Evolutionary conservation across 768 basidiomycete species (phyloP), one percentile per base, ranked within the genome.

Genomic region (Psilocybe cubensis): DNA sequence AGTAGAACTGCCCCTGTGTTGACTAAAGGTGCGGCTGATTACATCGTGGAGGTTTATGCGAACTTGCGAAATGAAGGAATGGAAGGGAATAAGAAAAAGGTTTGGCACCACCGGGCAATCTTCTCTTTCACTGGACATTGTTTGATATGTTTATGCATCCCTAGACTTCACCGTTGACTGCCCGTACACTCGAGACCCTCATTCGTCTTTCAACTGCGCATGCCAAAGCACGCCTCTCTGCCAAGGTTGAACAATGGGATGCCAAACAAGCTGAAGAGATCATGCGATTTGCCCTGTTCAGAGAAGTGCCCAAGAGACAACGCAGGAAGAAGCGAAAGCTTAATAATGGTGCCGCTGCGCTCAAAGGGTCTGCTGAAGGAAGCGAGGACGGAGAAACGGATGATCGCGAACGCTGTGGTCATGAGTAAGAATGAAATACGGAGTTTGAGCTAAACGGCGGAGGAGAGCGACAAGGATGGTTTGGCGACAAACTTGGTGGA

Each of bases 131-230:
- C 18, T 24, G 20, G 40, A 41, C 29, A 24, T 42, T 40, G 38
- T 40, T 6, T 56, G 48, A 53, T 53, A 45, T 20, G 24, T 12
- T 66, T 63, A 50, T 56, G 42, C 60, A 53, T 51, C 64, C 45
- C 29, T 69, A 98, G 96, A 99, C 97, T 3, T 92, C 96, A 4
- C 97, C 97, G 9, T 77, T 99, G 64, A 99, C 97, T 2, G 96
- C 97, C 18, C 96, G 97, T 83, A 97, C 97, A 3, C 86, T 99
- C 57, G 97, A 99, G 74, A 99, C 97, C 0, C 83, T 99, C 46
- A 99, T 99, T 72, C 97, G 97, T 79, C 83, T 99, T 8, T 87
- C 97, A 4, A 99, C 96, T 17, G 97, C 97, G 1, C 97, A 99
- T 73, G 97, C 97, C 43, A 99, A 99, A 73, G 87, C 94, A 14